Base-by-base conservation (phyloP, 768 basidiomycete genomes). In the Austroboletus eburneus region DNA sequence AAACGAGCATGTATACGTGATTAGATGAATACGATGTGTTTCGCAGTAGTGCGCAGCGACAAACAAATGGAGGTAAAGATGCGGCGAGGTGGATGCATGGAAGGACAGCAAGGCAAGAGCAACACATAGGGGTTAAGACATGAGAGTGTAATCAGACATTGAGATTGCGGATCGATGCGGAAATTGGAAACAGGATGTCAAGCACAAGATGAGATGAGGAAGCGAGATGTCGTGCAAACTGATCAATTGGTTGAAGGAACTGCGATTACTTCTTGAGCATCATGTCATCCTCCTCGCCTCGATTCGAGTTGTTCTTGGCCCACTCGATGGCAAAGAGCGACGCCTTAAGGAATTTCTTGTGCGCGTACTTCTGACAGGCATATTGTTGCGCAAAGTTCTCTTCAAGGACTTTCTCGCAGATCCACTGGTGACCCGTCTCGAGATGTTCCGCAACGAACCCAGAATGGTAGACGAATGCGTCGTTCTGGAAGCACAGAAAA, bases 261-360 rank as follows among this genome's bases (percentile, higher is more conserved):
- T 18, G 42, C 36, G 50, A 38, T 60, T 53, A 64, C 53, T 64
- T 66, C 55, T 64, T 66, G 57, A 52, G 57, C 59, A 66, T 50
- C 54, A 58, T 52, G 30, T 46, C 46, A 36, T 57, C 63, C 43
- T 64, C 61, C 55, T 40, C 62, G 58, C 68, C 67, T 46, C 59
- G 71, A 42, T 59, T 64, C 57, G 71, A 55, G 62, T 81, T 74
- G 33, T 64, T 68, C 56, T 72, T 78, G 36, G 86, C 85, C 84
- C 84, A 87, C 46, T 85, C 78, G 59, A 87, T 75, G 35, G 87
- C 87, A 59, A 82, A 90, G 32, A 78, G 66, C 17, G 86, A 84
- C 24, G 87, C 95, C 69, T 95, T 91, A 65, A 98, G 81, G 79
- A 96, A 98, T 69, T 92, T 94, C 83, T 94, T 96, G 77, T 89